A percentile compares a stretch with the other conserved stretches of the same genome.
Evolutionary conservation across 352 stramenopile species (phyloP).

Genomic region (Pythium chondricola): DNA sequence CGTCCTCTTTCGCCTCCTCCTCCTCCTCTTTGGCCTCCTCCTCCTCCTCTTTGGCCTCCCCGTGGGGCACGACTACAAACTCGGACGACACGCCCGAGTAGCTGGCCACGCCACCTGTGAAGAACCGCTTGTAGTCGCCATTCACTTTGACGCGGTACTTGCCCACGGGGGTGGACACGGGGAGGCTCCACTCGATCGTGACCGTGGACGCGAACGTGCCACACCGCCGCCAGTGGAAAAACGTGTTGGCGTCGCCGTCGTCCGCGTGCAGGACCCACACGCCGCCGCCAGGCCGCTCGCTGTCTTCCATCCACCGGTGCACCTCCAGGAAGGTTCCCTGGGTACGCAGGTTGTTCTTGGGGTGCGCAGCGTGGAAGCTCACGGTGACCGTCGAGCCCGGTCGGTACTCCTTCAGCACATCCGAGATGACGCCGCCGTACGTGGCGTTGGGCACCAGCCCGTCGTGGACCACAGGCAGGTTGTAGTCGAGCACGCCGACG

Average conservation of each 20-base stretch:
- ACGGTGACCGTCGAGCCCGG: slow-evolving; percentile 45
- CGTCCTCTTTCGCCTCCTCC: no score
- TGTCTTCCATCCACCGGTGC: slow-evolving; percentile 54
- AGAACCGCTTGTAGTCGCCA: slow-evolving; percentile 67
- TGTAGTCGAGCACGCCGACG: slow-evolving; percentile 65
- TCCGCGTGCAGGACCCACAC: slow-evolving; percentile 71
- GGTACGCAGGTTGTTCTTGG: slow-evolving; percentile 76
- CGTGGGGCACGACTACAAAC: slow-evolving; percentile 33
- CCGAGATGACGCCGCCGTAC: slow-evolving; percentile 52
- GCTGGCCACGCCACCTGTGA: slow-evolving; percentile 31
- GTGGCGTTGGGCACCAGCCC: slow-evolving; percentile 29
- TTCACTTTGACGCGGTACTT: slow-evolving; percentile 79
- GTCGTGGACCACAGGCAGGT: slow-evolving; percentile 70
- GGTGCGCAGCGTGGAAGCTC: slow-evolving; percentile 68
- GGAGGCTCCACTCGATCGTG: slow-evolving; percentile 67
- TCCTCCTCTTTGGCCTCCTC: slow-evolving; percentile 1
- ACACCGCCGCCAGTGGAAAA: slow-evolving; percentile 66
- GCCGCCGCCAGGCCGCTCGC: slow-evolving; percentile 24
- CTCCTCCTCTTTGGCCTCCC: background rate
- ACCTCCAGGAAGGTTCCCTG: slow-evolving; percentile 78
- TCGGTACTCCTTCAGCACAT: slow-evolving; percentile 36
- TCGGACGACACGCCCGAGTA: slow-evolving; percentile 57
- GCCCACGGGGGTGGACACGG: slow-evolving; percentile 31
- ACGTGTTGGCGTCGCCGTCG: slow-evolving; percentile 67
- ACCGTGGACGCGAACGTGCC: slow-evolving; percentile 64